Evolutionary conservation across 768 basidiomycete species (phyloP), one percentile per base, ranked within the genome.

Genomic region (Polyporus arcularius): DNA sequence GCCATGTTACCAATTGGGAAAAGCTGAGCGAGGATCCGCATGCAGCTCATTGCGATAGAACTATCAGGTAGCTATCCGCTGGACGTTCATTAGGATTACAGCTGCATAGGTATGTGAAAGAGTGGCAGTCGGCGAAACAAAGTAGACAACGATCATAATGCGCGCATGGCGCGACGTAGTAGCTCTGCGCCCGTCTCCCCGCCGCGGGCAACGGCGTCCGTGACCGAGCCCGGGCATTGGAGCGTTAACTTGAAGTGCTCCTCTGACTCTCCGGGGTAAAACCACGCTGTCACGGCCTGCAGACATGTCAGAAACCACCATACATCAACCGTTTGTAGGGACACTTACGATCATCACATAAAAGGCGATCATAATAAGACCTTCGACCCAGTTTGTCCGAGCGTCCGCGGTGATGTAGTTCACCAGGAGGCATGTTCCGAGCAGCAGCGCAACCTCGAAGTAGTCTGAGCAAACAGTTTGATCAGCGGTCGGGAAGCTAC

Each of bases 371-470:
- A 90, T 80, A 12, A 84, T 79, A 47, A 79, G 18, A 6, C 57
- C 88, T 74, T 90, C 89, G 0, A 80, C 83, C 86, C 88, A 90
- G 66, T 90, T 91, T 2, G 89, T 90, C 73, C 90, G 88, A 9
- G 83, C 75, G 68, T 90, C 89, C 0, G 87, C 85, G 10, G 88
- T 89, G 47, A 91, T 86, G 68, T 88, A 89, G 72, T 91, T 92
- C 48, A 91, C 89, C 43, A 91, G 74, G 76, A 91, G 88, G 67
- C 85, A 87, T 1, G 88, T 77, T 2, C 83, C 87, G 4, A 91
- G 69, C 32, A 90, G 73, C 26, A 86, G 63, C 0, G 84, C 82
- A 1, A 91, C 81, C 69, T 90, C 88, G 65, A 86, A 89, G 53
- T 86, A 73, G 72, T 90, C 89, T 89, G 57, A 12, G 2, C 14